Evolutionary conservation across 1,284 basidiomycete genomes (phyloP), one percentile per base, ranked within the genome.

Genomic region (Heterobasidion parviporum): DNA sequence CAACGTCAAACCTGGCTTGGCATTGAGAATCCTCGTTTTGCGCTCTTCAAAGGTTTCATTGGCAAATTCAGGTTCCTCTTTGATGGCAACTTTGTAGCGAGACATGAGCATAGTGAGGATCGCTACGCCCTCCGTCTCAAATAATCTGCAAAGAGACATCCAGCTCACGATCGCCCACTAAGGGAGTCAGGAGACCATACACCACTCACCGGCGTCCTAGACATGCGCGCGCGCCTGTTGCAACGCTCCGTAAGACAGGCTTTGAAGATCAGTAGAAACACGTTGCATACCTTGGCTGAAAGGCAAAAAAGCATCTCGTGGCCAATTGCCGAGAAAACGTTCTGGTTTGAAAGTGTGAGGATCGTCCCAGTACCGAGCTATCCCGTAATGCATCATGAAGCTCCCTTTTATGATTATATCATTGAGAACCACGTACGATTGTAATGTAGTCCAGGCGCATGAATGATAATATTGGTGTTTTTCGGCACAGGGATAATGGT

Each of bases 341-440:
- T 68, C 68, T 20, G 80, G 81, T 54, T 74, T 73, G 67, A 79
- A 84, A 2, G 68, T 62, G 43, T 75, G 57, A 2, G 80, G 77
- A 53, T 81, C 73, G 45, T 74, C 65, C 80, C 81, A 83, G 61
- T 79, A 77, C 48, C 65, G 73, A 45, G 76, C 80, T 82, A 58
- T 54, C 46, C 12, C n/a, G 9, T 10, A 9, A 41, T 10, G 8
- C 38, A 41, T 9, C 38, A 10, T 41, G 38, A 41, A 15, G 9
- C 38, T 41, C 38, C 26, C 14, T 35, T 32, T 36, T 18, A 48
- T 16, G 34, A 7, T 12, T 15, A 33, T 4, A 12, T 10, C 33
- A 50, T 48, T 32, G 6, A 32, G 9, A 10, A 20, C 52, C 10
- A 60, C 72, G 49, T 60, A 76, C 73, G 74, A 60, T 78, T 76